Percentiles rank a stretch among this genome's conserved stretches.
These are phyloP conservation scores for Colletotrichum truncatum DNA, from an alignment of 2,329 filamentous ascomycete genomes.

Conservation along the genomic window DNA sequence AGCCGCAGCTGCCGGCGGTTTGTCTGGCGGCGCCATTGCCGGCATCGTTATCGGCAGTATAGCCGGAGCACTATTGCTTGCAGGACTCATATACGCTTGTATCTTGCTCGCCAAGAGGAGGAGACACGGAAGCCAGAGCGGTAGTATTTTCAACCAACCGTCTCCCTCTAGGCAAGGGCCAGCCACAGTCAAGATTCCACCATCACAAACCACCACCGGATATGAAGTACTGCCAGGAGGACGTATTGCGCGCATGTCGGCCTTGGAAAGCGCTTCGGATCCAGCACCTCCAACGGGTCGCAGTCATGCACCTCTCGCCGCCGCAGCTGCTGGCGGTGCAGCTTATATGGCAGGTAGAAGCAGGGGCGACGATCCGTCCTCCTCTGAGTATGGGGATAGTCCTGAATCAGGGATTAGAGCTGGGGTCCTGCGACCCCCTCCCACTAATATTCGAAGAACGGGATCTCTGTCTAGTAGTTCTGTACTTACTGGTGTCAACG, in stretches of 20 bases:
- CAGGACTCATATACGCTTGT: conserved; percentile 75
- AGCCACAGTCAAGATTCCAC: conserved; percentile 47
- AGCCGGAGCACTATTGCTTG: conserved; percentile 74
- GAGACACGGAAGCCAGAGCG: conserved; percentile 68
- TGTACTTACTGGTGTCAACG: conserved; percentile 71
- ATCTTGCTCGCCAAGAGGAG: conserved; percentile 59
- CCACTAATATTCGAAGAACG: conserved; percentile 71
- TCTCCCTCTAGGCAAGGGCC: conserved; percentile 71
- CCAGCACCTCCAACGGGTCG: conserved; percentile 55
- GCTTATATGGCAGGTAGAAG: conserved; percentile 57
- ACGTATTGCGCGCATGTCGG: conserved; percentile 94
- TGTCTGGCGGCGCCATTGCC: conserved; percentile 90
- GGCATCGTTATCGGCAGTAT: conserved; percentile 88
- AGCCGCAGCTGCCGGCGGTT: conserved; percentile 42
- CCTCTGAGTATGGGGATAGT: conserved; percentile 76
- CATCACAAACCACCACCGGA: conserved; percentile 49
- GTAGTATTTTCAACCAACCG: conserved; percentile 89
- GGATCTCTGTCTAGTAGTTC: conserved; percentile 93
- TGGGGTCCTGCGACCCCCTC: conserved; percentile 65
- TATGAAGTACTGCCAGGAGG: conserved; percentile 85
- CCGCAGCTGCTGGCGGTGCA: conserved; percentile 55
- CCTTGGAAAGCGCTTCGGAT: conserved; percentile 79
- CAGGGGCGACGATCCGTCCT: conserved; percentile 67
- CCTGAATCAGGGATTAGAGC: conserved; percentile 72
- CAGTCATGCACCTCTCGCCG: conserved; percentile 33